These are phyloP conservation scores for Macrophomina tecta DNA, from an alignment of 2,329 filamentous ascomycete genomes.

Conservation along the genomic window DNA sequence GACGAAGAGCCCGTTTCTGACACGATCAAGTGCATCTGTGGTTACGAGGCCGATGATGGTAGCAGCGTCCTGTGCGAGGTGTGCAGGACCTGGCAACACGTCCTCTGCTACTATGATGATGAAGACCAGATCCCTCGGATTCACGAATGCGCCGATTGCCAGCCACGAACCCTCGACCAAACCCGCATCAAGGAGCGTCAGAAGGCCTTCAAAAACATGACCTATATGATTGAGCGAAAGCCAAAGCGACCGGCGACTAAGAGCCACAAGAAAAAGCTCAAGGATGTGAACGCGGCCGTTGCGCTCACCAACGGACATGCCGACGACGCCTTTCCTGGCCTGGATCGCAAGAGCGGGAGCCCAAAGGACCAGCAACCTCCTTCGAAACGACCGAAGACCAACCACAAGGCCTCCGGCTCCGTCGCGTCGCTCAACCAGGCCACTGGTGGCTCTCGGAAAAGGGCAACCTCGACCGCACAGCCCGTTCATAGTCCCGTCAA, in stretches of 20 bases:
- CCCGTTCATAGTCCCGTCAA: conserved; percentile 67
- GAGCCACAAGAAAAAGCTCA: conserved; percentile 85
- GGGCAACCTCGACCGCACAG: conserved; percentile 57
- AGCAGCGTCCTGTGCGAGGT: conserved; percentile 95
- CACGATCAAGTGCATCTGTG: conserved; percentile 98
- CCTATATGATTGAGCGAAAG: conserved; percentile 63
- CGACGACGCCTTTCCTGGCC: conserved; percentile 49
- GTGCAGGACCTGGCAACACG: conserved; percentile 98
- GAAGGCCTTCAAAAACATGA: conserved; percentile 63
- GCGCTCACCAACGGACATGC: conserved; percentile 67
- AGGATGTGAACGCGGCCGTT: conserved; percentile 65
- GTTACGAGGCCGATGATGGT: conserved; percentile 92
- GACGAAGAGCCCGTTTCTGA: conserved; percentile 79
- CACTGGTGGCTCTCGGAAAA: conserved; percentile 67
- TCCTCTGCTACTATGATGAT: conserved; percentile 91
- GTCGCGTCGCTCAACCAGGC: conserved; percentile 71
- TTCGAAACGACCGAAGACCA: conserved; percentile 80
- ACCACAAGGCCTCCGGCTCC: conserved; percentile 79
- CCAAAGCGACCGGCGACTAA: conserved; percentile 77
- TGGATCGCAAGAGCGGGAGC: conserved; percentile 56
- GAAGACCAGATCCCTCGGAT: conserved; percentile 72
- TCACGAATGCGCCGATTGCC: conserved; percentile 90
- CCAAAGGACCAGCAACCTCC: conserved; percentile 64
- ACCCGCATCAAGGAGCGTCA: conserved; percentile 78
- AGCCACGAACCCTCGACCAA: conserved; percentile 75